Conservation (phyloP, 1,284 basidiomycete species). For the Filobasidium uniguttulatum region DNA sequence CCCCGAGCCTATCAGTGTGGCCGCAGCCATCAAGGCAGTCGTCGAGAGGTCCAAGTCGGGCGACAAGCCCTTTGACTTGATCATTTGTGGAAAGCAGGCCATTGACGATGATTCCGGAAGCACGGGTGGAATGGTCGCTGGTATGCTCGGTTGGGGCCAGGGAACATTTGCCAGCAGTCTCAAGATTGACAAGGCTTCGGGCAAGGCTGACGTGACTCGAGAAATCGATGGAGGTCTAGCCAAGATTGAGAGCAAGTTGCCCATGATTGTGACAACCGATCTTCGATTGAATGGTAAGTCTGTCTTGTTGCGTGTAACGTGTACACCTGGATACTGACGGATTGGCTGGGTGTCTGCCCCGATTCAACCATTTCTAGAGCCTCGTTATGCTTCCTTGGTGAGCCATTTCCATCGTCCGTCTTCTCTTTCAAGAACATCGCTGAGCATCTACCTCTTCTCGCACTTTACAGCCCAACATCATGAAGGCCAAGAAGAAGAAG, state of each 20-base stretch:
- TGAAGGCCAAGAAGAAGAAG: constrained; percentile 99
- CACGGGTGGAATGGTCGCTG: constrained; percentile 96
- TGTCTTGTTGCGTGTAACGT: no score
- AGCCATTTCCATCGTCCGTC: constrained; percentile 13
- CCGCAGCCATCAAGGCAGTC: constrained; percentile 61
- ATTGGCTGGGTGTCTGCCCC: no score
- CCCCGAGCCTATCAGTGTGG: constrained; percentile 35
- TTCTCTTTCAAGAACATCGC: not conserved
- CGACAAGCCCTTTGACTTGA: constrained; percentile 60
- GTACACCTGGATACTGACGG: no score
- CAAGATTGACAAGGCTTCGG: constrained; percentile 55
- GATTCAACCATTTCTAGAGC: no score
- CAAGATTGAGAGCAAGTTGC: constrained; percentile 65
- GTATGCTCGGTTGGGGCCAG: constrained; percentile 82
- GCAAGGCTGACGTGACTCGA: constrained; percentile 60
- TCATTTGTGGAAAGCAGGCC: constrained; percentile 97
- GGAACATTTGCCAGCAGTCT: constrained; percentile 91
- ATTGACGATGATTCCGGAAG: constrained; percentile 97
- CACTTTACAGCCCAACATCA: constrained; percentile 61
- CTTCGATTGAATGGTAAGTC: constrained; percentile 41
- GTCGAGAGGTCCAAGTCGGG: constrained; percentile 44
- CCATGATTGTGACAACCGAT: constrained; percentile 85
- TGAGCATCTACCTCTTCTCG: not conserved
- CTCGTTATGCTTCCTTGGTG: constrained; percentile 73
- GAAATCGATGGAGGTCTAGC: constrained; percentile 94